phyloP scores from a whole-genome alignment of 257 asterid genomes.

The Henckelia pumila region DNA sequence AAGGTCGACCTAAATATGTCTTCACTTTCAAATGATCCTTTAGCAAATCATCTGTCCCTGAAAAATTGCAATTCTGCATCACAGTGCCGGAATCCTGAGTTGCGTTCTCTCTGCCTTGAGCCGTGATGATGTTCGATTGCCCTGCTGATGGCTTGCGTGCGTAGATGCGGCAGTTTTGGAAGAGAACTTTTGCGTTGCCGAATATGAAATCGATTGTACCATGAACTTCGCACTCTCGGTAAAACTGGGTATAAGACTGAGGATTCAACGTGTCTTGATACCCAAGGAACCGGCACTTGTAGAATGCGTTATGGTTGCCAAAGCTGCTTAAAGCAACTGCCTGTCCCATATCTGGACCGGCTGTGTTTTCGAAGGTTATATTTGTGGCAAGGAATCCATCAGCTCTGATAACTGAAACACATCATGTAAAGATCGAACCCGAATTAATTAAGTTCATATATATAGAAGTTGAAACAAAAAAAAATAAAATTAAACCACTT shows the following conservation, averaged over 20 bases:
- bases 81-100: not conserved
- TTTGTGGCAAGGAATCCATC: constrained; percentile 11
- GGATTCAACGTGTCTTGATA: constrained; percentile 23
- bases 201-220: constrained; percentile 27
- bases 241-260: constrained; percentile 8
- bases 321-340: constrained; percentile 15
- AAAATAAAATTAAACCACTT: not conserved
- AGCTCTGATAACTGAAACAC: constrained; percentile 10
- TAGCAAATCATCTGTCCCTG: no score
- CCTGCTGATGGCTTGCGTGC: not conserved
- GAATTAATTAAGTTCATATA: not conserved
- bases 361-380: constrained; percentile 18
- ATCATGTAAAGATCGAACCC: not conserved
- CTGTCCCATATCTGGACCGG: constrained; percentile 6
- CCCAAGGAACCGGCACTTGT: constrained; percentile 17
- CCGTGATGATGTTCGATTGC: no score
- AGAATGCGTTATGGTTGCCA: constrained; percentile 8
- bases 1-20: no score
- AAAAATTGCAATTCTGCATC: not conserved
- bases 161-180: constrained; percentile 19
- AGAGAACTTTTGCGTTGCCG: constrained; percentile 9
- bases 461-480: not conserved
- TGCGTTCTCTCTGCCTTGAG: constrained; percentile 17
- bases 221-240: constrained; percentile 1
- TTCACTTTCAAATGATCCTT: no score